Evolutionary conservation across 2,329 filamentous ascomycete genomes (phyloP).

Genomic region (Xylariaceae sp.): DNA sequence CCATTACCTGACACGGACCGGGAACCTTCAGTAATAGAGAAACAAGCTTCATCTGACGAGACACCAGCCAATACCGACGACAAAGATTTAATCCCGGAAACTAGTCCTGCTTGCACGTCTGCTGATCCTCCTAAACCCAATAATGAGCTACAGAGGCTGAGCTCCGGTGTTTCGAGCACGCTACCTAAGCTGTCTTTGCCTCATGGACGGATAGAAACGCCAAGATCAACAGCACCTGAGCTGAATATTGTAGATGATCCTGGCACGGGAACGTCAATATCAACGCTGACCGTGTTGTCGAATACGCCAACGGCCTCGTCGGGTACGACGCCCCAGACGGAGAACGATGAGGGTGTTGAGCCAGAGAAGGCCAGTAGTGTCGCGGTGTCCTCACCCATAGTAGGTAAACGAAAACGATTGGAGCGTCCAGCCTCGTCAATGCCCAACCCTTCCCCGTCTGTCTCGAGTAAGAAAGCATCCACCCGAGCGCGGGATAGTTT

Average conservation of each 20-base stretch:
- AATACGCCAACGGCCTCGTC: slow-evolving; percentile 27
- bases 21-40: no score
- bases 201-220: slow-evolving; percentile 18
- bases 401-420: slow-evolving; percentile 31
- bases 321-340: slow-evolving; percentile 26
- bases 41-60: no score
- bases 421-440: slow-evolving; percentile 21
- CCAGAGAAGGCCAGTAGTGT: slow-evolving; percentile 1
- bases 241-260: slow-evolving; percentile 15
- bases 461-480: slow-evolving; percentile 26
- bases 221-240: slow-evolving; percentile 16
- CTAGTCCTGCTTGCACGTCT: slow-evolving; percentile 28
- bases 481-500: slow-evolving; percentile 23
- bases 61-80: slow-evolving; percentile 3
- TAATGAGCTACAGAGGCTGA: slow-evolving; percentile 20
- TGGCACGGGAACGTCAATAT: slow-evolving; percentile 23
- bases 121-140: slow-evolving; percentile 22
- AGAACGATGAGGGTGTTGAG: slow-evolving; percentile 11
- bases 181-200: slow-evolving; percentile 22
- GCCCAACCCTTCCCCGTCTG: slow-evolving; percentile 16
- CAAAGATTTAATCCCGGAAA: slow-evolving; percentile 33
- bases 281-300: slow-evolving; percentile 25
- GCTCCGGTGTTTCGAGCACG: slow-evolving; percentile 21
- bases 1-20: background rate
- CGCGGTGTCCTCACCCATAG: slow-evolving; percentile 32